Percentiles rank a stretch among this genome's conserved stretches.
These are phyloP conservation scores for Prunus mongolica DNA, from an alignment of 306 rosid genomes.

Conservation along the genomic window DNA sequence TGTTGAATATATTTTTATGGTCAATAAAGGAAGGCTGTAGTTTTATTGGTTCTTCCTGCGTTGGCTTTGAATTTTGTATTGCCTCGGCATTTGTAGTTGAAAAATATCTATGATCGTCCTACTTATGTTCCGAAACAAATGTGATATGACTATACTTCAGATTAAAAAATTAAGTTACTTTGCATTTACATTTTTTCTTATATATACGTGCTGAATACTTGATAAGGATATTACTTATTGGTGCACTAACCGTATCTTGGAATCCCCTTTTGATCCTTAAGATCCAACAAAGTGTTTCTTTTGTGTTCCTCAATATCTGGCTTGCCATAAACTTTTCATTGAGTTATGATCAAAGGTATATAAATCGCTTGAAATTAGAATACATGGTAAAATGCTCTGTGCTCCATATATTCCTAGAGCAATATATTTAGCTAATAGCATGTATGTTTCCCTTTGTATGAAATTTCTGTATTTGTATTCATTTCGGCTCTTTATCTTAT, in stretches of 20 bases:
- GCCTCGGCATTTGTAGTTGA: not conserved
- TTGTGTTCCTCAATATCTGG: not conserved
- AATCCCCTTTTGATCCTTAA: not conserved
- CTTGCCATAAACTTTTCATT: not conserved
- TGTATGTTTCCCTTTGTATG: not conserved
- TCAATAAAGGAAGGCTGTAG: constrained; percentile 15
- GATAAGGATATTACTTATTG: not conserved
- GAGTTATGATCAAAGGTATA: not conserved
- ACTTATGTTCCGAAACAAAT: not conserved
- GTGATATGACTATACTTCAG: not conserved
- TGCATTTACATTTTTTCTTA: not conserved
- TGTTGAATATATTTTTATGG: constrained; percentile 11
- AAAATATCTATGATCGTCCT: not conserved
- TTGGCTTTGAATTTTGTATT: constrained; percentile 4
- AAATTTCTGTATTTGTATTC: not conserved
- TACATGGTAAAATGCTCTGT: not conserved
- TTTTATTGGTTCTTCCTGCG: constrained; percentile 17
- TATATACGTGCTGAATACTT: not conserved
- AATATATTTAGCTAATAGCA: not conserved
- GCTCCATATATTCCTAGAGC: not conserved
- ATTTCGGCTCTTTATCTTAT: constrained; percentile 18
- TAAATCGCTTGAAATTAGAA: not conserved
- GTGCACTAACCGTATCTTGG: not conserved
- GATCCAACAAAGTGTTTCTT: not conserved
- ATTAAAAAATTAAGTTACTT: not conserved